Evolutionary conservation across 163 green algal genomes (phyloP), one percentile per base, ranked within the genome.

Genomic region (Scenedesmus sp.): DNA sequence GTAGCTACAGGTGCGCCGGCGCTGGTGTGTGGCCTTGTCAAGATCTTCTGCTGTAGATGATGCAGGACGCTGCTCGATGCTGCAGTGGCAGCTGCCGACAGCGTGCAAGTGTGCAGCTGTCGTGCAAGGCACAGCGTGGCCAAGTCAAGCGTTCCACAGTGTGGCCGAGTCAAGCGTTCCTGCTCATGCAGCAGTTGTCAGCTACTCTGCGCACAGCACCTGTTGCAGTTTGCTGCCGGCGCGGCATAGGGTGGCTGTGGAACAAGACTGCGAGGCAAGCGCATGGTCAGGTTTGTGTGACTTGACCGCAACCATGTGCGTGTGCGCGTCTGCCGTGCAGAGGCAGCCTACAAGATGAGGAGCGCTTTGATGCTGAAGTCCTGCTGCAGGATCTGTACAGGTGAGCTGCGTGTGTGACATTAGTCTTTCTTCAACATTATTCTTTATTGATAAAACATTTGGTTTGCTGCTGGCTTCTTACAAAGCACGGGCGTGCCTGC

Each of bases 311-410:
- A 46, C 26, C n/a, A 46, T 3, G 5, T 81, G 35, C 15, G n/a
- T 26, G 10, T 46, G 33, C 49, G 72, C 30, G 10, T 35, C 7
- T 56, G 13, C 0, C 20, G 40, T 76, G 85, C 85, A 90, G 85
- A 49, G 59, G 43, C 72, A 85, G 46, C 72, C 20, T 90, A 43
- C 40, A 84, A 42, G 26, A 53, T 42, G 85, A 90, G 72, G 24
- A 51, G 44, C 72, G 85, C 16, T 90, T 90, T 42, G 85, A 90
- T 53, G 49, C 85, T 56, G 44, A 90, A 53, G 72, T 84, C 24
- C 70, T 90, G 44, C 72, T 90, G 85, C 70, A 85, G 20, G 85
- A 90, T 3, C 33, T 90, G 46, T 90, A 90, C 72, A 76, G 85
- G 51, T 76, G 20, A 24, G 33, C 43, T 24, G 56, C 46, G 20